Conservation (phyloP, 2,329 filamentous ascomycete species). For the Ambrosiella cleistominuta region DNA sequence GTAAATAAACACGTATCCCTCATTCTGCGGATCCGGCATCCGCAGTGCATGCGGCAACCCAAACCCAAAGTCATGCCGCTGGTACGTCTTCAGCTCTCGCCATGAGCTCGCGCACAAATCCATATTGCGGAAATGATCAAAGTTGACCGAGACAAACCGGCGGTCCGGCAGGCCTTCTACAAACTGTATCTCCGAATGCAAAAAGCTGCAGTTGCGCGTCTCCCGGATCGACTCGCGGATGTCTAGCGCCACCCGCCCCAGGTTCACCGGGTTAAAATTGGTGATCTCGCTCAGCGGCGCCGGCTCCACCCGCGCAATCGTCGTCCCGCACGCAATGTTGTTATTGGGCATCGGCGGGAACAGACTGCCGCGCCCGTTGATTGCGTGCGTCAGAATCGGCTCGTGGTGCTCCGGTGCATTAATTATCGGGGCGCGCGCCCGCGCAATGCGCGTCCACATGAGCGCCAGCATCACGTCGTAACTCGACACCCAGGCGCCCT, state of each 20-base stretch:
- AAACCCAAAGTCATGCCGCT: constrained; percentile 4
- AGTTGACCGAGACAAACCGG: neutral
- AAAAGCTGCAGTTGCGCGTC: constrained; percentile 6
- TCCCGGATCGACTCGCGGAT: constrained; percentile 5
- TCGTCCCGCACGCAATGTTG: constrained; percentile 5
- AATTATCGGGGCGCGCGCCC: neutral
- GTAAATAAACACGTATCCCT: constrained; percentile 4
- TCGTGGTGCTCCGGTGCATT: neutral
- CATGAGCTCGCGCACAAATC: constrained; percentile 1
- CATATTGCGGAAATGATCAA: constrained; percentile 1
- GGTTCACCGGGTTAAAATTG: constrained; percentile 1
- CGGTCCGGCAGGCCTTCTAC: neutral
- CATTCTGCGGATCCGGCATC: neutral
- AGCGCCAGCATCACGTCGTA: constrained; percentile 3
- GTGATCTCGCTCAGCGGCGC: neutral
- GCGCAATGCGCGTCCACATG: constrained; percentile 1
- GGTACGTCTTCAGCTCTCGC: neutral
- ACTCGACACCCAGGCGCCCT: constrained; percentile 4
- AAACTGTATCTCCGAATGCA: constrained; percentile 5
- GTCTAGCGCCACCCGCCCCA: constrained; percentile 1
- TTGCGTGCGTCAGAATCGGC: constrained; percentile 1
- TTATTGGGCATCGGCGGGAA: constrained; percentile 5
- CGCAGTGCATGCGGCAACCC: constrained; percentile 7
- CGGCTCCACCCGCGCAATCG: constrained; percentile 4
- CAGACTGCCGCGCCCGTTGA: constrained; percentile 3